A percentile compares a stretch with the other conserved stretches of the same genome.
phyloP scores from a whole-genome alignment of 805 yeast species.

The Vanderwaltozyma yarrowii region DNA sequence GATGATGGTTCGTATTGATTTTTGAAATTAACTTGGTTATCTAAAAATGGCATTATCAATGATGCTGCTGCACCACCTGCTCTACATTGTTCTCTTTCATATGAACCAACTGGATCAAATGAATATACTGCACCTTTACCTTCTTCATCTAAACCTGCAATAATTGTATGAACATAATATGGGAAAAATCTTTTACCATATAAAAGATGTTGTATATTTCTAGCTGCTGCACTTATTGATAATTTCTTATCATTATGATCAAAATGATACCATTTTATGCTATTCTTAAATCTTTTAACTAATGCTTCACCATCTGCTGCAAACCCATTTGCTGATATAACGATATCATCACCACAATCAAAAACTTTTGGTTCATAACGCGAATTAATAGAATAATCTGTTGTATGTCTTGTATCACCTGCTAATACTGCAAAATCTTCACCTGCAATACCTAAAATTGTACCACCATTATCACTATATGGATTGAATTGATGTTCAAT shows the following conservation, averaged over 20 bases:
- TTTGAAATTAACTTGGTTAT: constrained; percentile 92
- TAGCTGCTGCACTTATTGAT: constrained; percentile 65
- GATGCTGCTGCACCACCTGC: constrained; percentile 98
- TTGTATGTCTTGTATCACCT: constrained; percentile 95
- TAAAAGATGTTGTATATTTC: constrained; percentile 79
- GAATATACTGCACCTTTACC: constrained; percentile 95
- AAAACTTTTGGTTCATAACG: constrained; percentile 87
- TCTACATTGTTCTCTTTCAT: constrained; percentile 93
- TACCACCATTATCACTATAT: constrained; percentile 92
- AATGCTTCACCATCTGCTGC: constrained; percentile 90
- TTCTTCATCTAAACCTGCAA: constrained; percentile 79
- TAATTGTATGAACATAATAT: constrained; percentile 86
- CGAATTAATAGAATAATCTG: constrained; percentile 88
- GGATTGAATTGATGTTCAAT: constrained; percentile 92
- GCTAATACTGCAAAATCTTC: constrained; percentile 94
- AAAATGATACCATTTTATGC: constrained; percentile 85
- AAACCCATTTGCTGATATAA: constrained; percentile 91
- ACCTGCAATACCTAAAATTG: constrained; percentile 95
- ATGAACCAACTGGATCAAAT: constrained; percentile 96
- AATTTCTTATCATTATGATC: constrained; percentile 64
- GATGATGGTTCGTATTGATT: constrained; percentile 81
- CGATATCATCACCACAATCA: constrained; percentile 76
- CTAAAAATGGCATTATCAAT: constrained; percentile 93
- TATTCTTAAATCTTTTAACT: constrained; percentile 55
- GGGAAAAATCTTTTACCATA: constrained; percentile 96